These are phyloP conservation scores for Botryobasidium botryosum DNA, from an alignment of 768 basidiomycete genomes.

Conservation along the genomic window DNA sequence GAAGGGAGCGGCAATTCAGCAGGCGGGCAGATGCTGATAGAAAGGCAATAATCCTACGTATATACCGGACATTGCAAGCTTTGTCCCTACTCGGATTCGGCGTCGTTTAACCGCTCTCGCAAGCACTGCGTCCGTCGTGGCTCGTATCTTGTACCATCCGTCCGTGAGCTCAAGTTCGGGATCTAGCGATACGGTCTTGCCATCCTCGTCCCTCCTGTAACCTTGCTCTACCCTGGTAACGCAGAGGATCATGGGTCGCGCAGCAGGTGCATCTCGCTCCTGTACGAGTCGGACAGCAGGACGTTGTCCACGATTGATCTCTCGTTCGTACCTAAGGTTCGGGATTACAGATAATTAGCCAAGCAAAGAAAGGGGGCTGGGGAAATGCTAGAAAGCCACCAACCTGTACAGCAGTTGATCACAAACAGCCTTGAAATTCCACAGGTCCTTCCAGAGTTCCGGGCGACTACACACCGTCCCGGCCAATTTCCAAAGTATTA, in stretches of 20 bases:
- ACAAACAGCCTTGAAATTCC: constrained; percentile 73
- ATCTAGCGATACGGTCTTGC: constrained; percentile 23
- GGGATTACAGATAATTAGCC: not conserved
- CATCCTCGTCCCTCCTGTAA: constrained; percentile 25
- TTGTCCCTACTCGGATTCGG: constrained; percentile 57
- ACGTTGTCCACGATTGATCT: constrained; percentile 58
- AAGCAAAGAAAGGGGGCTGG: not conserved
- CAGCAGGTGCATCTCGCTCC: constrained; percentile 65
- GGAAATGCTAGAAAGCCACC: not conserved
- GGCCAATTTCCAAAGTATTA: constrained; percentile 91
- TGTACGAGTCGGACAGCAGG: constrained; percentile 68
- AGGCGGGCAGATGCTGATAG: too few relatives aligned
- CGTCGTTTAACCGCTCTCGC: constrained; percentile 50
- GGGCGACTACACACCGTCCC: constrained; percentile 68
- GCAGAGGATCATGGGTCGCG: constrained; percentile 70
- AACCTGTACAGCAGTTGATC: constrained; percentile 77
- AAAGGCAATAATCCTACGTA: constrained; percentile 44
- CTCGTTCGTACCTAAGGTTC: constrained; percentile 62
- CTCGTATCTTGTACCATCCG: constrained; percentile 85
- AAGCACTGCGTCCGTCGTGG: constrained; percentile 57
- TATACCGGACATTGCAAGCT: constrained; percentile 66
- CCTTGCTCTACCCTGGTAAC: constrained; percentile 28
- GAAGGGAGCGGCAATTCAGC: too few relatives aligned
- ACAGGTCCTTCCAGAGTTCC: constrained; percentile 35
- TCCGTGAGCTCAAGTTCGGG: constrained; percentile 84